Conservation (phyloP, 2,329 filamentous ascomycete species). For the Colletotrichum tropicicola region DNA sequence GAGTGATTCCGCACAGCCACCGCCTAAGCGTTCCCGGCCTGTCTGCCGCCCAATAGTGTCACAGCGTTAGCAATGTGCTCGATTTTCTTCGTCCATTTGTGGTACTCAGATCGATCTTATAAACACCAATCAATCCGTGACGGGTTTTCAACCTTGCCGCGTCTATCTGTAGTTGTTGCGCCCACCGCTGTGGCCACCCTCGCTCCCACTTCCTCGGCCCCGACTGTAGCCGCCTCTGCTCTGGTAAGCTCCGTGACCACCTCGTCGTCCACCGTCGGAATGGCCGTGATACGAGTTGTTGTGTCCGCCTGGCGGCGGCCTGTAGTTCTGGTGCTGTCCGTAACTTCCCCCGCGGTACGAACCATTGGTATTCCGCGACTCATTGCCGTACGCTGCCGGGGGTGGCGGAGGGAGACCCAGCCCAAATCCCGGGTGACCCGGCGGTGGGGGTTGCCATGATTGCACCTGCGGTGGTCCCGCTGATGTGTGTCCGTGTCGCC, state of each 20-base stretch:
- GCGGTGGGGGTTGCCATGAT: conserved; percentile 54
- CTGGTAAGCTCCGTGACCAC: conserved; percentile 20
- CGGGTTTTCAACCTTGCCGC: no score
- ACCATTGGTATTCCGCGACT: conserved; percentile 15
- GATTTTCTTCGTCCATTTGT: no score
- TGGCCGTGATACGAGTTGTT: neutral
- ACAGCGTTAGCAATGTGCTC: no score
- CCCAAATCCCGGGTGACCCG: conserved; percentile 53
- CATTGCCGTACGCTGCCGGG: conserved; percentile 43
- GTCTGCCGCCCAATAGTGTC: no score
- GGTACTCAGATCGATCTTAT: no score
- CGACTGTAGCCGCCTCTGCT: neutral
- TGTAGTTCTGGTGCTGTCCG: conserved; percentile 15
- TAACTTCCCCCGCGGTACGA: conserved; percentile 14
- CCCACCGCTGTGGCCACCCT: conserved; percentile 7
- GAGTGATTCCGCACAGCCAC: no score
- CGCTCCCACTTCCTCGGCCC: neutral
- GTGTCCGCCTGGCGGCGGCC: conserved; percentile 1
- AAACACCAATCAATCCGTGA: no score
- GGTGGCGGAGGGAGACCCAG: conserved; percentile 55
- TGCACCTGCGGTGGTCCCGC: neutral
- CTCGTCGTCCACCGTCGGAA: conserved; percentile 1
- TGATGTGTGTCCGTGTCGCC: neutral
- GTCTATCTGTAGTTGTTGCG: conserved; percentile 16
- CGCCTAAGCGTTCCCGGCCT: no score